phyloP scores from a whole-genome alignment of 148 eudicot genomes.

The Persicaria maculosa region DNA sequence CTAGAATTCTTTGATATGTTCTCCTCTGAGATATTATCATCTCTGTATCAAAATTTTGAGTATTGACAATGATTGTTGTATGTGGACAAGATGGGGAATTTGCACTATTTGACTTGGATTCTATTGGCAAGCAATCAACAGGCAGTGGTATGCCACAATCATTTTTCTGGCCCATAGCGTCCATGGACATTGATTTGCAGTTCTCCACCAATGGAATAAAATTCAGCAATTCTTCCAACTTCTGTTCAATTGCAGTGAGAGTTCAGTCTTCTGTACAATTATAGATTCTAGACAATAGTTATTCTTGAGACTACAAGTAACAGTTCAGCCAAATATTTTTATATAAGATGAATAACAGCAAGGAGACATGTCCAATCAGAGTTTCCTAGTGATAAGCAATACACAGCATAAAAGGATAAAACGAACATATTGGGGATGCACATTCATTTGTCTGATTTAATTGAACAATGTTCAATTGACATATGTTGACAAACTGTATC shows the following conservation, averaged over 20 bases:
- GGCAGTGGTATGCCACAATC: conserved; percentile 21
- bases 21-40: conserved; percentile 92
- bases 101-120: conserved; percentile 19
- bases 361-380: background rate
- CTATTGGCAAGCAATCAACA: conserved; percentile 25
- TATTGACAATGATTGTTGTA: conserved; percentile 58
- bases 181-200: conserved; percentile 20
- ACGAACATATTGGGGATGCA: background rate
- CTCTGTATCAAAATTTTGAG: conserved; percentile 67
- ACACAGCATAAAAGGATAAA: background rate
- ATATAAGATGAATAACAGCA: background rate
- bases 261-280: background rate
- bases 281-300: background rate
- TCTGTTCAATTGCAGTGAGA: conserved; percentile 29
- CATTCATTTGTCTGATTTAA: background rate
- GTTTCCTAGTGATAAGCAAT: background rate
- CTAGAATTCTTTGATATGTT: conserved; percentile 81
- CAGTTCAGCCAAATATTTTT: background rate
- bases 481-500: background rate
- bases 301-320: background rate
- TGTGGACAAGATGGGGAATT: conserved; percentile 35
- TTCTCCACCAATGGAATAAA: conserved; percentile 35
- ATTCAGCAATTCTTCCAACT: conserved; percentile 46
- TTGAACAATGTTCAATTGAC: background rate
- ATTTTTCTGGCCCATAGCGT: conserved; percentile 25